These are phyloP conservation scores for Tuber melanosporum DNA, from an alignment of 495 filamentous ascomycete species.

Conservation along the genomic window DNA sequence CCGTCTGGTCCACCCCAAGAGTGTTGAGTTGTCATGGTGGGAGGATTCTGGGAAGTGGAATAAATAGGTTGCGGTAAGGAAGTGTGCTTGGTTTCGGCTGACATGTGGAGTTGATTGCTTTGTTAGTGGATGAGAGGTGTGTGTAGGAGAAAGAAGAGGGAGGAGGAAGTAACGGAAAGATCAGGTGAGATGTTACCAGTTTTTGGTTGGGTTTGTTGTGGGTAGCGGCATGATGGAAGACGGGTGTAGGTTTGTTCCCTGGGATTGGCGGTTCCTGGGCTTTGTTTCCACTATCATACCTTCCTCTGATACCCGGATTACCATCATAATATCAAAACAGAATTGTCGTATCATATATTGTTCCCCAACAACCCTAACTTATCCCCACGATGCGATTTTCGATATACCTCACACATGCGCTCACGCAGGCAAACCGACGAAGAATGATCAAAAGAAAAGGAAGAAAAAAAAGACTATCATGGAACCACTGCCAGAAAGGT, in stretches of 20 bases:
- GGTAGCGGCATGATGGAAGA: not conserved
- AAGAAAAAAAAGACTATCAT: not conserved
- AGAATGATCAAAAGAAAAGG: not conserved
- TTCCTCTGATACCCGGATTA: no score
- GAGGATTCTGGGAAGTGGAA: not conserved
- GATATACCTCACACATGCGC: not conserved
- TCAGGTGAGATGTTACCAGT: not conserved
- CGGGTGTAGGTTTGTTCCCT: constrained; percentile 1
- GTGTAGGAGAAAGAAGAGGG: not conserved
- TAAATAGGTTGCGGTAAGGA: not conserved
- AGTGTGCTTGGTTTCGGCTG: not conserved
- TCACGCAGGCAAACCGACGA: not conserved
- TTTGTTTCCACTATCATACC: not conserved
- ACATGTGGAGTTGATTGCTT: not conserved
- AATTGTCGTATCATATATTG: not conserved
- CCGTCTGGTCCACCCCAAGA: not conserved
- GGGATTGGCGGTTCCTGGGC: not conserved
- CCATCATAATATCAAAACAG: no score
- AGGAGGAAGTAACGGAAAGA: not conserved
- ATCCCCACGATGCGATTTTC: not conserved
- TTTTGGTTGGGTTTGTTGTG: not conserved
- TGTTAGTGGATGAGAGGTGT: not conserved
- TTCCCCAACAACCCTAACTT: not conserved
- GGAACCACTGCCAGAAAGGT: not conserved
- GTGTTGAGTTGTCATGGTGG: not conserved